A percentile compares a stretch with the other conserved stretches of the same genome.
phyloP scores from a whole-genome alignment of 2,329 filamentous ascomycete genomes.

The Monosporascus sp. region DNA sequence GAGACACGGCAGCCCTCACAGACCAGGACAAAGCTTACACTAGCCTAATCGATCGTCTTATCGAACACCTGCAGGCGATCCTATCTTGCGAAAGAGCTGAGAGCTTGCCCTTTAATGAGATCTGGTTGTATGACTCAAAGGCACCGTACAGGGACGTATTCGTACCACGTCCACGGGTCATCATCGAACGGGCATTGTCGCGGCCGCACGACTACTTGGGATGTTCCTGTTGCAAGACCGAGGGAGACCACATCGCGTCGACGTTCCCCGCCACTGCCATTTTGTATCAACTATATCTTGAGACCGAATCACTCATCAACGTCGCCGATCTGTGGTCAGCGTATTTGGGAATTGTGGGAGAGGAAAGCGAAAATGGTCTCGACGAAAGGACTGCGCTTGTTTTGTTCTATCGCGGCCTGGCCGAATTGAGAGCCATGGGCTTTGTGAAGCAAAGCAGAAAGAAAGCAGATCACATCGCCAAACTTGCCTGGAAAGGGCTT shows the following conservation, averaged over 20 bases:
- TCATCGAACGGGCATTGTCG: conserved; percentile 65
- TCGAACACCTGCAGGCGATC: conserved; percentile 38
- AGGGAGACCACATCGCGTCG: conserved; percentile 44
- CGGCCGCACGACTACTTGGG: conserved; percentile 72
- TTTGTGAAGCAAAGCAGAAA: conserved; percentile 86
- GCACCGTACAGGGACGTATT: conserved; percentile 69
- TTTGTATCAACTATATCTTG: conserved; percentile 72
- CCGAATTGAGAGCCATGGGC: conserved; percentile 79
- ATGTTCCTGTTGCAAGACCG: conserved; percentile 60
- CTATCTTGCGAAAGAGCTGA: conserved; percentile 33
- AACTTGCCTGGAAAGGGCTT: conserved; percentile 68
- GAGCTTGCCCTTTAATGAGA: conserved; percentile 59
- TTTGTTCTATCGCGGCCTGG: conserved; percentile 77
- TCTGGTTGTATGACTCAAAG: conserved; percentile 69
- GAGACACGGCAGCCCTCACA: conserved; percentile 65
- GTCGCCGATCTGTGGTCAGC: conserved; percentile 75
- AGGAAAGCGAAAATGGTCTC: conserved; percentile 34
- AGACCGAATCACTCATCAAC: conserved; percentile 72
- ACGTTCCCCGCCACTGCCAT: conserved; percentile 67
- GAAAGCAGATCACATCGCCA: conserved; percentile 87
- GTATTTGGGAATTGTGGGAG: conserved; percentile 59
- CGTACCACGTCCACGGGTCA: conserved; percentile 63
- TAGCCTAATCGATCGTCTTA: conserved; percentile 52
- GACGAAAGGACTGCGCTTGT: conserved; percentile 58
- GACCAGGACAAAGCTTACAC: conserved; percentile 68